Base-by-base conservation (phyloP, 2,329 filamentous ascomycete species). In the Fusarium piperis region DNA sequence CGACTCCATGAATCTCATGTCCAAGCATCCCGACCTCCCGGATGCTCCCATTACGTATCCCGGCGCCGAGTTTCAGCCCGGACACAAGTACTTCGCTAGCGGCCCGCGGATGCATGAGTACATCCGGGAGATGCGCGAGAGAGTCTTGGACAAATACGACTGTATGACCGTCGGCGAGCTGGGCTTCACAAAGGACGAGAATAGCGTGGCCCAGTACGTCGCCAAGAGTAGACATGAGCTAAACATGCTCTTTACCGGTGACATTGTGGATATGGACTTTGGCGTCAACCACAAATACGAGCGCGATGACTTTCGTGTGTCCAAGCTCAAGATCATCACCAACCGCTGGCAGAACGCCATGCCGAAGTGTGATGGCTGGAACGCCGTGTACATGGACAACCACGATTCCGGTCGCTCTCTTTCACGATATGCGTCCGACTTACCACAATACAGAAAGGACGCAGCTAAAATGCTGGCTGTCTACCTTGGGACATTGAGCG, bases 1-100 rank as follows among this genome's bases (percentile, higher is more conserved):
- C 80, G 90, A 92, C 68, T 92, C 67, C 92, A 92, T 75, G 88
- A 90, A 46, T 91, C 92, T 74, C 26, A 48, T 44, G 39, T 89
- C 86, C 67, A 92, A 92, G 72, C 83, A 86, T 2, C 86, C 86
- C 8, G 83, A 84, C 0, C 89, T 89, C 62, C 85, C 88, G 4
- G 87, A 91, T 63, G 87, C 84, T 0, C 82, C 84, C 2, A 73
- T 87, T 60, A 83, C 78, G 1, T 75, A 83, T 15, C 78, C 80
- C 0, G 78, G 78, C 0, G 70, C 78, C 0, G 67, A 73, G 33
- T 76, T 68, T 18, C 84, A 87, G 38, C 76, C 80, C 0, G 84
- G 82, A 0, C 73, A 75, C 5, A 74, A 79, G 5, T 79, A 85
- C 55, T 89, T 85, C 72, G 86, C 85, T 70, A 88, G 88, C 62